Evolutionary conservation across 2,329 filamentous ascomycete species (phyloP), one percentile per base, ranked within the genome.

Genomic region (Cytospora piceae): DNA sequence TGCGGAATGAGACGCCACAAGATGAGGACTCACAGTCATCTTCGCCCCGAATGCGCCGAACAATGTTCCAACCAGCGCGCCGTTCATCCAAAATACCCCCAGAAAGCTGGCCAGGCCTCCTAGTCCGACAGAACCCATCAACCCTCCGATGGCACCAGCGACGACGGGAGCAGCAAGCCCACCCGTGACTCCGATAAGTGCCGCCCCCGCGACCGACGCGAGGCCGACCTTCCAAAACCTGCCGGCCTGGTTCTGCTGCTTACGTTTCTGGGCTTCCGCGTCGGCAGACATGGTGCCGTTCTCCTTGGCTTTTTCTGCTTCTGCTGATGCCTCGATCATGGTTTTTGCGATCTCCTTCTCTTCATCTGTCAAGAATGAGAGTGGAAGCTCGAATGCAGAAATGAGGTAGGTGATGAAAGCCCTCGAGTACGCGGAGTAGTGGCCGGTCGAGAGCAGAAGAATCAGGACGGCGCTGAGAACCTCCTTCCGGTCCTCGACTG

Each of bases 141-240:
- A 83, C 0, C 90, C 89, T 2, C 93, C 93, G 17, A 97, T 83
- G 0, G 93, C 93, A 4, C 93, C 93, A 4, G 94, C 94, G 17
- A 97, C 90, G 0, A 96, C 81, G 0, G 94, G 94, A 0, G 94
- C 93, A 0, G 94, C 94, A n/a, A 97, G 82, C 2, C 94, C 94
- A 22, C 94, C 94, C 0, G 93, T 97, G 4, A 97, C 86, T 7
- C 94, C 94, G n/a, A 97, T 94, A 1, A 97, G 81, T 0, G 91
- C 92, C 1, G 94, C 94, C 14, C 94, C 94, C 0, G 92, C 93
- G 0, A 96, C 92, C 11, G 91, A 92, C 0, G 94, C 94, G 31
- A 97, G 82, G 0, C 94, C 93, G 24, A 97, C 93, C 75, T 97
- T 97, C 92, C 92, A 96, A 75, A 90, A 90, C 11, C 93, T 83